Evolutionary conservation across 148 eudicot species (phyloP), one percentile per base, ranked within the genome.

Genomic region (Talinum fruticosum): DNA sequence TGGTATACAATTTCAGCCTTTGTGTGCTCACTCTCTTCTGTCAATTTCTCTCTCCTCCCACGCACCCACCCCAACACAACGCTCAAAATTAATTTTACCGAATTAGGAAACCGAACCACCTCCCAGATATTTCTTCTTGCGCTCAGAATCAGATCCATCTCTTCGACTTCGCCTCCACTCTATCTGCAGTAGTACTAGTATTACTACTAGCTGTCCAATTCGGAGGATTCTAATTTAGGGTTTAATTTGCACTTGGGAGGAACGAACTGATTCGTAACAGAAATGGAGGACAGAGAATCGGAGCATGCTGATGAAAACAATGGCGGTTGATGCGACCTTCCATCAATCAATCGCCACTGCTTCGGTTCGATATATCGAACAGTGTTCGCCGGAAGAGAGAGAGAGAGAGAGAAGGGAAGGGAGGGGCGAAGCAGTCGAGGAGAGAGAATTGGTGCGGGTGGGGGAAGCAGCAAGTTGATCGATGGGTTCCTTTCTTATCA

Each of bases 11-110:
- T 81, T 84, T 72, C 84, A 72, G 80, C 85, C 81, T 70, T 82
- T 86, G 85, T 81, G 86, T 86, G 91, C 91, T 88, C 91, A 88
- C 91, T 88, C 91, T 88, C 91, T 88, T 88, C 91, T 88, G 91
- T 88, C 91, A 88, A 75, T 75, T 88, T 74, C 84, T 76, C 78
- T 73, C 75, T 14, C 30, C 44, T n/a, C 65, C 75, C 59, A 47
- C 62, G 41, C 69, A 73, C 61, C 54, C 32, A 45, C 28, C 14
- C 18, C 29, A 37, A 16, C 16, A 68, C 1, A 51, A 38, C 13
- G 10, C 6, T 3, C 47, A 14, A 15, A 30, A 30, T 66, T n/a
- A n/a, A n/a, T n/a, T n/a, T n/a, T 66, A 66, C 70, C 70, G 33
- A 32, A 32, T 30, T 66, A 34, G 70, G 70, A 66, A 66, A 66